Percentiles rank a stretch among this genome's conserved stretches.
phyloP scores from a whole-genome alignment of 176 grass and related monocot genomes.

The Musa schizocarpa region DNA sequence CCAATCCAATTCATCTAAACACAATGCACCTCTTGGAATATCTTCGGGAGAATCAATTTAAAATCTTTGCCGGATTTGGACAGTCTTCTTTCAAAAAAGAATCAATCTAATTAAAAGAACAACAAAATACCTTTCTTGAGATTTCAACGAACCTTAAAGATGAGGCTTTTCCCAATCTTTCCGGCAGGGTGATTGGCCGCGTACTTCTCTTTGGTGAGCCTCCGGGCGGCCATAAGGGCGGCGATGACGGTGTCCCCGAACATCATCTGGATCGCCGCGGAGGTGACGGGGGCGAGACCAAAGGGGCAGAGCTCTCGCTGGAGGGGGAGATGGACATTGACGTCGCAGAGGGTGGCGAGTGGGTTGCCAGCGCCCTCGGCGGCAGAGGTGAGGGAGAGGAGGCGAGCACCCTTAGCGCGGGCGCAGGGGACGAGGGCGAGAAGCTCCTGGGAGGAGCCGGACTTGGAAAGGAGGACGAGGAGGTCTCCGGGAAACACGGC shows the following conservation, averaged over 20 bases:
- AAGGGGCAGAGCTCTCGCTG: slow-evolving; percentile 92
- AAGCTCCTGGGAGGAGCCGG: slow-evolving; percentile 86
- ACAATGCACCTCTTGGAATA: neutral
- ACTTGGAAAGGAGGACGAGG: slow-evolving; percentile 85
- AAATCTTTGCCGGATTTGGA: neutral
- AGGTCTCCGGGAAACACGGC: slow-evolving; percentile 65
- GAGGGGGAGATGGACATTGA: slow-evolving; percentile 88
- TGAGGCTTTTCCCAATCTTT: slow-evolving; percentile 91
- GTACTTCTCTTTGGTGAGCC: slow-evolving; percentile 67
- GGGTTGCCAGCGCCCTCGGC: slow-evolving; percentile 36
- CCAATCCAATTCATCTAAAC: neutral
- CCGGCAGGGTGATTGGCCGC: slow-evolving; percentile 85
- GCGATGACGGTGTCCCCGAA: slow-evolving; percentile 86
- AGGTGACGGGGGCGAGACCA: slow-evolving; percentile 78
- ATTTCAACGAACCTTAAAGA: slow-evolving; percentile 59
- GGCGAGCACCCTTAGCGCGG: slow-evolving; percentile 59
- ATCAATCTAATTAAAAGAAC: neutral
- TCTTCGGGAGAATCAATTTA: neutral
- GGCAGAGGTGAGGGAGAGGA: slow-evolving; percentile 74
- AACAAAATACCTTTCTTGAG: neutral
- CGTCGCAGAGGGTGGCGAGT: slow-evolving; percentile 64
- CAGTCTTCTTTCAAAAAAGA: neutral
- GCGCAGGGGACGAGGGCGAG: slow-evolving; percentile 71
- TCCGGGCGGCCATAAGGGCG: slow-evolving; percentile 59
- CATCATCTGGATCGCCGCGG: slow-evolving; percentile 78